Evolutionary conservation across 1,284 basidiomycete genomes (phyloP).

Genomic region (Sphagnurus paluster): DNA sequence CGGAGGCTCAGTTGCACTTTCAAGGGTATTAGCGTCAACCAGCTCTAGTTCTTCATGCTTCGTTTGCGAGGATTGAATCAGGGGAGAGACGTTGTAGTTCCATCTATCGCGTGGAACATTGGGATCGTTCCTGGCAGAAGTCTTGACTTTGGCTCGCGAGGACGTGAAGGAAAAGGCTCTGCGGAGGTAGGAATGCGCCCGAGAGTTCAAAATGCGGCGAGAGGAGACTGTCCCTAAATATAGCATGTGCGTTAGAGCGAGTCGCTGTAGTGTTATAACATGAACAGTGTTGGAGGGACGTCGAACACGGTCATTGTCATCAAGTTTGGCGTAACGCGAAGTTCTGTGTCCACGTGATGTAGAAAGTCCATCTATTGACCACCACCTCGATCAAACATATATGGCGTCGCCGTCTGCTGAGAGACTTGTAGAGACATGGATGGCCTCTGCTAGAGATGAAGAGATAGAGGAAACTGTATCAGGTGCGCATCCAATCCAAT

Average conservation of each 20-base stretch:
- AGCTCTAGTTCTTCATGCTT: conserved; percentile 57
- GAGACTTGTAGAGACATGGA: conserved; percentile 72
- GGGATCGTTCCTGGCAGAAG: conserved; percentile 18
- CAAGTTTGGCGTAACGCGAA: conserved; percentile 1
- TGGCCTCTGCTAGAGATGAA: conserved; percentile 60
- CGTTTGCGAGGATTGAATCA: conserved; percentile 47
- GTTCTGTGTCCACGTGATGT: conserved; percentile 12
- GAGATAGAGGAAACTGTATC: conserved; percentile 61
- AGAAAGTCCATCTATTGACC: conserved; percentile 1
- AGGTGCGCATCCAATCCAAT: conserved; percentile 40
- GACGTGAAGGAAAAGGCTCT: conserved; percentile 24
- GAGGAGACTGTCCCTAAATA: conserved; percentile 28
- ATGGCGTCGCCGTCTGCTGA: conserved; percentile 33
- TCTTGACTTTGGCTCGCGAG: conserved; percentile 16
- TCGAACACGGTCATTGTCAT: too few relatives aligned
- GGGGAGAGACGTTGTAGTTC: conserved; percentile 67
- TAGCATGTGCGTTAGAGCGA: conserved; percentile 29
- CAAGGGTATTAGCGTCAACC: conserved; percentile 77
- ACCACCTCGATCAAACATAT: not conserved
- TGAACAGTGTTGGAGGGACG: too few relatives aligned
- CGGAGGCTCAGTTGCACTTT: conserved; percentile 64
- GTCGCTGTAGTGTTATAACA: too few relatives aligned
- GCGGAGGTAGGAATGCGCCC: conserved; percentile 16
- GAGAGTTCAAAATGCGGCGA: conserved; percentile 28
- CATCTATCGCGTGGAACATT: conserved; percentile 50